These are phyloP conservation scores for Pseudogymnoascus pannorum DNA, from an alignment of 2,329 filamentous ascomycete species.

Conservation along the genomic window DNA sequence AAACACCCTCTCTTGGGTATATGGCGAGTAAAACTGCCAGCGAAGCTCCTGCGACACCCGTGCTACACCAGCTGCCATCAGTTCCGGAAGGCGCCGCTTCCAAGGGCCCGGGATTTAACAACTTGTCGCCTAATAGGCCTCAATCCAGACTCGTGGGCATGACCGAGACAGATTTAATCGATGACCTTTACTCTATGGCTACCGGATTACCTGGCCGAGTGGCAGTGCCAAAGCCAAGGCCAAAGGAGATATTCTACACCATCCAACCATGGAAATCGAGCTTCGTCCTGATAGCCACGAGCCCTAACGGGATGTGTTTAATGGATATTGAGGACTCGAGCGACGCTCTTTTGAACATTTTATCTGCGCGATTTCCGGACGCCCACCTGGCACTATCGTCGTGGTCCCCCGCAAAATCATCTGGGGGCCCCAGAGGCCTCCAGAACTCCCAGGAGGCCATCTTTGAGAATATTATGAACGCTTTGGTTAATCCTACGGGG, in stretches of 20 bases:
- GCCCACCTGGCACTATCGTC: background rate
- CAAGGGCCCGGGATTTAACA: background rate
- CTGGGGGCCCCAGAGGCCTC: background rate
- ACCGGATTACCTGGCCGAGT: constrained; percentile 1
- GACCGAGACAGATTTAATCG: background rate
- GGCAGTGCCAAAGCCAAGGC: background rate
- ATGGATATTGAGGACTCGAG: constrained; percentile 6
- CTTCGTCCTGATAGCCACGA: constrained; percentile 3
- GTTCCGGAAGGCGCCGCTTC: background rate
- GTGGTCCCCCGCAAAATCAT: background rate
- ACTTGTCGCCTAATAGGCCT: background rate
- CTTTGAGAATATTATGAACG: constrained; percentile 5
- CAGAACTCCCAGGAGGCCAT: background rate
- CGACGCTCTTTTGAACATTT: background rate
- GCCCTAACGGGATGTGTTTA: constrained; percentile 4
- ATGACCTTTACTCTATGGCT: constrained; percentile 1
- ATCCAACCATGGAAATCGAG: background rate
- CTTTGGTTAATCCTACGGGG: constrained; percentile 2
- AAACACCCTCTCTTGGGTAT: constrained; percentile 7
- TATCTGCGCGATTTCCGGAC: background rate
- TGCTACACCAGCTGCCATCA: background rate
- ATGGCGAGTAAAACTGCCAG: constrained; percentile 6
- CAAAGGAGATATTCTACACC: constrained; percentile 4
- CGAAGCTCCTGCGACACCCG: background rate
- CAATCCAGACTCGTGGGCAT: background rate